phyloP scores from a whole-genome alignment of 768 basidiomycete genomes.

The Russula foetens region DNA sequence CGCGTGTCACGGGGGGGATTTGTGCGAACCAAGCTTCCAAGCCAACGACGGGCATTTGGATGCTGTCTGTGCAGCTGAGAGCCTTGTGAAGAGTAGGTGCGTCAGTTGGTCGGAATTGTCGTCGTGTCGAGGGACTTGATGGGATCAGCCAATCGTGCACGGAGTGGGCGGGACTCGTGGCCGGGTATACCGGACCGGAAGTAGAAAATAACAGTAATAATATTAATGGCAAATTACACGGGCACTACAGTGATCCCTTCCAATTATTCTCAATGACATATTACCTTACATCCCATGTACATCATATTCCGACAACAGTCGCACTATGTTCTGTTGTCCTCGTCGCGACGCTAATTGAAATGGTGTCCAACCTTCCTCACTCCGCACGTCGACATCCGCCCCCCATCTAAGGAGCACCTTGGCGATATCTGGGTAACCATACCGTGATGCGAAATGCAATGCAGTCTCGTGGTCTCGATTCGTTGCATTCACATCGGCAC shows the following conservation, averaged over 20 bases:
- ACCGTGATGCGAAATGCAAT: neutral
- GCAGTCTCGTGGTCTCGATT: neutral
- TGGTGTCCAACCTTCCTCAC: neutral
- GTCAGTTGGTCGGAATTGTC: too few species aligned
- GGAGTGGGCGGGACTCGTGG: too few species aligned
- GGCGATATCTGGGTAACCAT: neutral
- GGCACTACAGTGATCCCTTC: too few species aligned
- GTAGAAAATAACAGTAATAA: too few species aligned
- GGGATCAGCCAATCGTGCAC: too few species aligned
- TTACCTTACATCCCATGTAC: too few species aligned
- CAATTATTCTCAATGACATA: too few species aligned
- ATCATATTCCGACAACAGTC: neutral
- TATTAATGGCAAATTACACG: too few species aligned
- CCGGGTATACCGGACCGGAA: too few species aligned
- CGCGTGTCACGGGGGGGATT: conserved; percentile 85
- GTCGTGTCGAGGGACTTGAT: too few species aligned
- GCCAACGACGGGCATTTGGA: conserved; percentile 72
- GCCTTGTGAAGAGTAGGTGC: too few species aligned
- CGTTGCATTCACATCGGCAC: neutral
- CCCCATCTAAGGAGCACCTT: neutral
- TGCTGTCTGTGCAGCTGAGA: too few species aligned
- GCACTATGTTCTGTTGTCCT: neutral
- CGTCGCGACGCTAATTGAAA: neutral
- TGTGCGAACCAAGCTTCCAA: conserved; percentile 88
- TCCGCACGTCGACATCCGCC: neutral